phyloP scores from a whole-genome alignment of 192 early-diverging fungal genomes.

The Dissophora globulifera region DNA sequence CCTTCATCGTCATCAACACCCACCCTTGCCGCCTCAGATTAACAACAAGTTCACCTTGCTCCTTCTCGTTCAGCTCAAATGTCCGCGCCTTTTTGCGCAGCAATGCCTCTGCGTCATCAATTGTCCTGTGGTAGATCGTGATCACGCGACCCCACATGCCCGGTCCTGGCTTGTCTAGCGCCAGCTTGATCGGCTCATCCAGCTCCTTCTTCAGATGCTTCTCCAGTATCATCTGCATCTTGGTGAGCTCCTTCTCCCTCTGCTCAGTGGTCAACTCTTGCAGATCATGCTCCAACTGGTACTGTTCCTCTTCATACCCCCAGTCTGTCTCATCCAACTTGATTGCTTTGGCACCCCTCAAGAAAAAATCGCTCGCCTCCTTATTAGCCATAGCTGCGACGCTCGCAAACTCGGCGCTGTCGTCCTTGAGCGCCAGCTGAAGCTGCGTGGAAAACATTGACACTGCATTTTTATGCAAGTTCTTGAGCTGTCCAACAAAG shows the following conservation, averaged over 20 bases:
- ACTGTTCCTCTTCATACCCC: conserved; percentile 67
- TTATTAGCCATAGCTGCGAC: conserved; percentile 51
- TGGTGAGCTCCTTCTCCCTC: conserved; percentile 70
- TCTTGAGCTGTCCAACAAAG: conserved; percentile 89
- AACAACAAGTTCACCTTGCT: conserved; percentile 29
- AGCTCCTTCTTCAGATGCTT: conserved; percentile 65
- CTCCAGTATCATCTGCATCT: conserved; percentile 69
- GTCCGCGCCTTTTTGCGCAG: conserved; percentile 56
- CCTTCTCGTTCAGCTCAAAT: conserved; percentile 23
- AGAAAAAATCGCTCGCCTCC: conserved; percentile 31
- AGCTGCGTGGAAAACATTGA: conserved; percentile 69
- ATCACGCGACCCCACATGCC: conserved; percentile 83
- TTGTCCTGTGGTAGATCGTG: conserved; percentile 59
- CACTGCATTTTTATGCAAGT: conserved; percentile 78
- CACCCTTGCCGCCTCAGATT: conserved; percentile 74
- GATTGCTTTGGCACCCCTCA: conserved; percentile 51
- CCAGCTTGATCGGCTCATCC: conserved; percentile 74
- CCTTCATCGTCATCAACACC: conserved; percentile 72
- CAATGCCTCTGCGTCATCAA: conserved; percentile 59
- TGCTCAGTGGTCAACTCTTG: conserved; percentile 63
- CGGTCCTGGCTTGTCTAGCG: conserved; percentile 69
- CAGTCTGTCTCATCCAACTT: conserved; percentile 76
- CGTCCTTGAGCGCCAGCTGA: conserved; percentile 29
- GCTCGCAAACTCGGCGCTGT: conserved; percentile 69
- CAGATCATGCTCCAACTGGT: conserved; percentile 69